Conservation (phyloP, 345 rosid species). For the Gossypium turneri region DNA sequence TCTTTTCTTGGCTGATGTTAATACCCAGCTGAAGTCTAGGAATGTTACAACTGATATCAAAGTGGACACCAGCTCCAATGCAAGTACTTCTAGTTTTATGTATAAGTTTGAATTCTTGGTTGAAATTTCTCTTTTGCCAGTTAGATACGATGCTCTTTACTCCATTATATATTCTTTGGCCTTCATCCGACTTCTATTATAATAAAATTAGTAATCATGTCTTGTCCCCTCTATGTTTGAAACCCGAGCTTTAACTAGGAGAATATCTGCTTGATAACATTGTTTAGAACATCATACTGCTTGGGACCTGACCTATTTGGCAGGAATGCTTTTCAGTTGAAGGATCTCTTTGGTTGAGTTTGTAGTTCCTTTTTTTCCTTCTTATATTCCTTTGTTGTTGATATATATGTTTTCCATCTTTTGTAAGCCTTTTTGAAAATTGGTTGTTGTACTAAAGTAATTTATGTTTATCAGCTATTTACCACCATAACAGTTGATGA, state of each 20-base stretch:
- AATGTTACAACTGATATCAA: conserved; percentile 82
- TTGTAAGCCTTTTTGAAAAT: neutral
- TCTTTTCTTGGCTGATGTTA: conserved; percentile 70
- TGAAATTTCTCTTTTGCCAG: neutral
- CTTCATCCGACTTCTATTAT: neutral
- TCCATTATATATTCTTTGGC: neutral
- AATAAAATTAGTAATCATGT: neutral
- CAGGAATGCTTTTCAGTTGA: neutral
- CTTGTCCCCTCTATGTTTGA: neutral
- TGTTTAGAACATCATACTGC: neutral
- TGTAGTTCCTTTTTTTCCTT: neutral
- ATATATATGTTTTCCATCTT: neutral
- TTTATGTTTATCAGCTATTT: conserved; percentile 46
- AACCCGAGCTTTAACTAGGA: neutral
- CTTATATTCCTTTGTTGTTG: neutral
- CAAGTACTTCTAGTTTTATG: conserved; percentile 28
- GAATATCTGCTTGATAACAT: neutral
- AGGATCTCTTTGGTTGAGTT: neutral
- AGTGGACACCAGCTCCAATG: conserved; percentile 83
- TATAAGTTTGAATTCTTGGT: neutral
- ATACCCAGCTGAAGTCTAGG: conserved; percentile 82
- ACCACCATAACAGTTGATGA: conserved; percentile 78
- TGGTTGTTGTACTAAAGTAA: neutral
- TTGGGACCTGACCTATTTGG: neutral
- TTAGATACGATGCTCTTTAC: neutral